phyloP scores from a whole-genome alignment of 2,329 filamentous ascomycete genomes.

The Xylariales sp. region DNA sequence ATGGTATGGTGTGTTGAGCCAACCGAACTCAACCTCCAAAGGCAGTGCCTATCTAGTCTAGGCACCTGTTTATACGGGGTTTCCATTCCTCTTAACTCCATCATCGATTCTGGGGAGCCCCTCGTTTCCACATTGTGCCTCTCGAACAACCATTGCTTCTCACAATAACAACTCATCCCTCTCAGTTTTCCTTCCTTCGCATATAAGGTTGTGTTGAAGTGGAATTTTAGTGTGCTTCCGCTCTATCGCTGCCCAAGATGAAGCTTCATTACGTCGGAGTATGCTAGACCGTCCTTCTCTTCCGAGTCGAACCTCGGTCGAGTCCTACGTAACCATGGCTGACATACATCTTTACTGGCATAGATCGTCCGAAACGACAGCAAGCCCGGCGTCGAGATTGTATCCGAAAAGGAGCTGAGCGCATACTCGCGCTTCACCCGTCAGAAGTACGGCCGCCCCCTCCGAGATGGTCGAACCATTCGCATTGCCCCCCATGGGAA shows the following conservation, averaged over 20 bases:
- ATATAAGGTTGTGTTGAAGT: background rate
- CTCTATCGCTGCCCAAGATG: constrained; percentile 64
- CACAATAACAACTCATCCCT: constrained; percentile 17
- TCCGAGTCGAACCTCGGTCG: constrained; percentile 39
- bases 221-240: background rate
- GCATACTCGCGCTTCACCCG: constrained; percentile 85
- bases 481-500: constrained; percentile 1
- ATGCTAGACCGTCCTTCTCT: constrained; percentile 54
- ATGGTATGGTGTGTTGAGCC: background rate
- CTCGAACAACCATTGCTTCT: constrained; percentile 12
- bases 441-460: constrained; percentile 64
- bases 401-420: constrained; percentile 79
- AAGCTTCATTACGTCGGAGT: constrained; percentile 91
- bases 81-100: constrained; percentile 28
- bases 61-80: background rate
- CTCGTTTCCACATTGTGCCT: constrained; percentile 23
- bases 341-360: constrained; percentile 30
- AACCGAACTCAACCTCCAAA: constrained; percentile 8
- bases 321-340: constrained; percentile 17
- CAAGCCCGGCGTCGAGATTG: constrained; percentile 81
- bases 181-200: background rate
- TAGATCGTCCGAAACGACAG: constrained; percentile 85
- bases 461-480: background rate
- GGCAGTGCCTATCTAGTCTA: background rate
- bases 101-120: constrained; percentile 29